phyloP scores from a whole-genome alignment of 176 grass and related monocot species.

The Neostapfia colusana region DNA sequence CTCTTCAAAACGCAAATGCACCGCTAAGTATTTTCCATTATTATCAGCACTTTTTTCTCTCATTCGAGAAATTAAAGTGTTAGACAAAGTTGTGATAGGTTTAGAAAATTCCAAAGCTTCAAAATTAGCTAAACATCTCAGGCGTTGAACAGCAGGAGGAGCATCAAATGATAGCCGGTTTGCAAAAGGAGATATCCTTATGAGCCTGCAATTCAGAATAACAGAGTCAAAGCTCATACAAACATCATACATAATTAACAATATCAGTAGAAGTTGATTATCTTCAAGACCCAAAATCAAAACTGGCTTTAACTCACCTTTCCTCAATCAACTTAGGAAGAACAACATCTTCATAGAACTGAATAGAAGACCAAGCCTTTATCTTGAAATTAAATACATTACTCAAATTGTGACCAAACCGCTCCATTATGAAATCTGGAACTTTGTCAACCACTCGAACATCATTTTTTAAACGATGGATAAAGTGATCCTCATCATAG shows the following conservation, averaged over 20 bases:
- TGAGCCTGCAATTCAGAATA: conserved; percentile 54
- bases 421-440: conserved; percentile 88
- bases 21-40: conserved; percentile 84
- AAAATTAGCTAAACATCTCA: conserved; percentile 97
- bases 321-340: conserved; percentile 92
- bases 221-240: conserved; percentile 3
- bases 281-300: conserved; percentile 20
- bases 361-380: conserved; percentile 88
- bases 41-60: conserved; percentile 64
- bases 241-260: conserved; percentile 3
- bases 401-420: conserved; percentile 90
- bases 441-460: conserved; percentile 82
- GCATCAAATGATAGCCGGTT: conserved; percentile 92
- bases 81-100: conserved; percentile 68
- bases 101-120: conserved; percentile 93
- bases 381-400: conserved; percentile 99
- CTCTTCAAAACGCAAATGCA: conserved; percentile 99
- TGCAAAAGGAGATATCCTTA: conserved; percentile 97
- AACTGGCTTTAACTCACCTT: conserved; percentile 58
- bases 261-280: conserved; percentile 13
- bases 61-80: conserved; percentile 87
- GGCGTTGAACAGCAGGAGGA: conserved; percentile 72
- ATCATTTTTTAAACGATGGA: conserved; percentile 79
- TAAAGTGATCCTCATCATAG: conserved; percentile 85
- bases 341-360: conserved; percentile 79